Percentiles rank a stretch among this genome's conserved stretches.
Evolutionary conservation across 345 rosid species (phyloP).

Genomic region (Durio zibethinus): DNA sequence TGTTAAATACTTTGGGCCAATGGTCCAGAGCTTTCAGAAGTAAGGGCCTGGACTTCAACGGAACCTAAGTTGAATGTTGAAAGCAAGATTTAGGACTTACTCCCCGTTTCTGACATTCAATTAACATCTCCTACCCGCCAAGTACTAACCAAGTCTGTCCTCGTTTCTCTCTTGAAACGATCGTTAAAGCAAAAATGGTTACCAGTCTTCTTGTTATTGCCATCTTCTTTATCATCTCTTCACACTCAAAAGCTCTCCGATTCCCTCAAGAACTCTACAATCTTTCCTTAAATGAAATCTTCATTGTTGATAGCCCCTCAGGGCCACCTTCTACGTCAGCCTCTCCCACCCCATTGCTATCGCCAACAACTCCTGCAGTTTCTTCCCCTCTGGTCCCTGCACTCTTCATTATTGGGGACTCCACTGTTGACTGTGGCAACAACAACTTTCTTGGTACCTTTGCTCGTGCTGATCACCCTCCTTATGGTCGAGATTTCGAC

Average conservation of each 20-base stretch:
- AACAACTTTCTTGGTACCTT: conserved; percentile 89
- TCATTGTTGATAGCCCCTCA: background rate
- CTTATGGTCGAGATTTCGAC: conserved; percentile 91
- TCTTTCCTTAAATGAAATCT: background rate
- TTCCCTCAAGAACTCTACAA: conserved; percentile 12
- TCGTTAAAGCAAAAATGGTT: background rate
- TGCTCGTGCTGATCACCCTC: conserved; percentile 84
- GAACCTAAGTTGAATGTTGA: background rate
- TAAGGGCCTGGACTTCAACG: background rate
- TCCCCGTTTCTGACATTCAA: background rate
- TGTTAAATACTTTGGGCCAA: background rate
- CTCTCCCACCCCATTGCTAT: conserved; percentile 11
- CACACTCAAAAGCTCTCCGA: conserved; percentile 10
- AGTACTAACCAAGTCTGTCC: background rate
- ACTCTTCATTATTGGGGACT: conserved; percentile 76
- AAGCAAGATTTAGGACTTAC: background rate
- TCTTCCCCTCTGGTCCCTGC: conserved; percentile 58
- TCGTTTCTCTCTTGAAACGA: background rate
- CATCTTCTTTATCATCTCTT: background rate
- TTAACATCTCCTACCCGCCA: conserved; percentile 1
- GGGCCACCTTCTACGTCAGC: conserved; percentile 4
- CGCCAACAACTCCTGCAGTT: background rate
- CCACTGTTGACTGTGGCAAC: conserved; percentile 83
- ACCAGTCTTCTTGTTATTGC: background rate
- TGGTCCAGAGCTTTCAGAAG: background rate